Conservation (phyloP, 2,329 filamentous ascomycete genomes). For the Cercospora berteroae region DNA sequence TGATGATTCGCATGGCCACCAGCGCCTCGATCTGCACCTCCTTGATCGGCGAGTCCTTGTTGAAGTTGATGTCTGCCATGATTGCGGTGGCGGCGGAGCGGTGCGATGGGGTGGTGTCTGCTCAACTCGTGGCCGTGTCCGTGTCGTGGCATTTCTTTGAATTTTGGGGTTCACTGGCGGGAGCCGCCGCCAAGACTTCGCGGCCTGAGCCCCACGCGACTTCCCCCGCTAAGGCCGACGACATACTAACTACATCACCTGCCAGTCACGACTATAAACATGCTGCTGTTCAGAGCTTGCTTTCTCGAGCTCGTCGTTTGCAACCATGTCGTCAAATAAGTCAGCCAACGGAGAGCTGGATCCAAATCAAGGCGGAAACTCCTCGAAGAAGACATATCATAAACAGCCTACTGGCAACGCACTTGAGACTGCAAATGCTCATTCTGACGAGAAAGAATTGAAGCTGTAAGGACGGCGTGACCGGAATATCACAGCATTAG, state of each 20-base stretch:
- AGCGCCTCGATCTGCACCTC: slow-evolving; percentile 92
- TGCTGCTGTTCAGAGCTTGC: background rate
- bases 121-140: slow-evolving; percentile 4
- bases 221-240: background rate
- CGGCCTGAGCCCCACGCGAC: background rate
- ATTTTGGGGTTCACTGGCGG: slow-evolving; percentile 5
- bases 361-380: slow-evolving; percentile 50
- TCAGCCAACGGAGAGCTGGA: slow-evolving; percentile 37
- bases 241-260: background rate
- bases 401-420: slow-evolving; percentile 72
- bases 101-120: slow-evolving; percentile 2
- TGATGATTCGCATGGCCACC: slow-evolving; percentile 98
- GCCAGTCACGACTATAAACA: background rate
- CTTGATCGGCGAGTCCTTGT: slow-evolving; percentile 52
- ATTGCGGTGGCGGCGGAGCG: slow-evolving; percentile 12
- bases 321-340: background rate
- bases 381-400: slow-evolving; percentile 62
- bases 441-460: slow-evolving; percentile 66
- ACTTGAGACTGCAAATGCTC: slow-evolving; percentile 65
- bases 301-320: background rate
- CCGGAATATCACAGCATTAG: background rate
- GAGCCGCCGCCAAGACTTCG: background rate
- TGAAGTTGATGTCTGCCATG: slow-evolving; percentile 31
- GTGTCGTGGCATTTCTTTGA: slow-evolving; percentile 8
- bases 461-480: slow-evolving; percentile 52